These are phyloP conservation scores for Penicillium brasilianum DNA, from an alignment of 2,329 filamentous ascomycete species.

Conservation along the genomic window DNA sequence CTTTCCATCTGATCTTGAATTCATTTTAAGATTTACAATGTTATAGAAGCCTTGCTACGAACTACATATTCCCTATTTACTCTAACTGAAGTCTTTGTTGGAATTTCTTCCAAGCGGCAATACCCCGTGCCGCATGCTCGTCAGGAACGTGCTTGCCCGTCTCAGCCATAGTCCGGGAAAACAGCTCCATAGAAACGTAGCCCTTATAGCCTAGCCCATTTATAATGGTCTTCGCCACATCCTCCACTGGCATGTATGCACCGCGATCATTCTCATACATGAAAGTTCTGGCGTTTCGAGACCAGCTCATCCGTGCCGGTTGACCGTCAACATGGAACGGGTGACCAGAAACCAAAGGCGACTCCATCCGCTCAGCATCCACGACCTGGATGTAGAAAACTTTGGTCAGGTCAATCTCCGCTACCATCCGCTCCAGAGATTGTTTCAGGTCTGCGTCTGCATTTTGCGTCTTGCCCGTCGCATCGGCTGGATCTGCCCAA, in stretches of 20 bases:
- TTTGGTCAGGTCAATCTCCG: slow-evolving; percentile 64
- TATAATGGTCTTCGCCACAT: slow-evolving; percentile 65
- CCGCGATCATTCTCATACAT: slow-evolving; percentile 66
- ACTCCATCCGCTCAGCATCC: slow-evolving; percentile 68
- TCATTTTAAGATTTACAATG: background rate
- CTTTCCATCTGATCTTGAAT: no score
- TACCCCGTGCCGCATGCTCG: slow-evolving; percentile 60
- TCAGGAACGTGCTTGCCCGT: slow-evolving; percentile 58
- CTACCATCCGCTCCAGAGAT: slow-evolving; percentile 61
- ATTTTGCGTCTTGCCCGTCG: slow-evolving; percentile 57
- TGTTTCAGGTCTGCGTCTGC: slow-evolving; percentile 61
- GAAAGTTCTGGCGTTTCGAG: slow-evolving; percentile 73
- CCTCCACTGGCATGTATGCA: slow-evolving; percentile 69
- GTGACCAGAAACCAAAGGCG: slow-evolving; percentile 64
- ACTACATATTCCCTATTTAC: background rate
- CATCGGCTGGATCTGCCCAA: slow-evolving; percentile 68
- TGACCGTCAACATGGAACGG: slow-evolving; percentile 63
- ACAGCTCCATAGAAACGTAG: slow-evolving; percentile 75
- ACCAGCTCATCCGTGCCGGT: slow-evolving; percentile 75
- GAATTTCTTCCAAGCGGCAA: slow-evolving; percentile 58
- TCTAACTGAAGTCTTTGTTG: slow-evolving; percentile 12
- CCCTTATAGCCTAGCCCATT: slow-evolving; percentile 64
- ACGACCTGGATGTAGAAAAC: slow-evolving; percentile 79
- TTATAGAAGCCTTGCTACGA: background rate
- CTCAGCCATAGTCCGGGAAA: slow-evolving; percentile 65